phyloP scores from a whole-genome alignment of 2,329 filamentous ascomycete genomes.

The Aspergillus terreus region DNA sequence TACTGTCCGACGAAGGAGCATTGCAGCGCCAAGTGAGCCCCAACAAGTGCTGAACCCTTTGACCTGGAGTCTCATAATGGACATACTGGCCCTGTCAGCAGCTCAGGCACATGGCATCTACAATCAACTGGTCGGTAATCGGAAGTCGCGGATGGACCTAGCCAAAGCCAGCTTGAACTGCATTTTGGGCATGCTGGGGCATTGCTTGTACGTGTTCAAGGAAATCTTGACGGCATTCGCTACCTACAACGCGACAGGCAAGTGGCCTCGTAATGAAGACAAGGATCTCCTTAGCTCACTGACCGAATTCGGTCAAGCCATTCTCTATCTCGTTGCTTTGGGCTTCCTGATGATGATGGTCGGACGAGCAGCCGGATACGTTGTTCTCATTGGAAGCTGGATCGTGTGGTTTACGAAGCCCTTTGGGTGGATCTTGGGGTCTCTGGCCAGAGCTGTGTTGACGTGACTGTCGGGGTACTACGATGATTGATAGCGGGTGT shows the following conservation, averaged over 20 bases:
- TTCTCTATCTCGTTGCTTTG: slow-evolving; percentile 32
- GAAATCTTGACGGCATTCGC: slow-evolving; percentile 23
- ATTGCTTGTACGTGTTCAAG: slow-evolving; percentile 27
- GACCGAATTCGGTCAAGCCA: slow-evolving; percentile 29
- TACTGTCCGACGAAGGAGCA: slow-evolving; percentile 7
- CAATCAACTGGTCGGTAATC: slow-evolving; percentile 19
- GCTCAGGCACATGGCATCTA: slow-evolving; percentile 24
- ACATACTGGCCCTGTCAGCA: slow-evolving; percentile 26
- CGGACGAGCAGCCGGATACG: slow-evolving; percentile 26
- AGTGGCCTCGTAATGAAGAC: slow-evolving; percentile 26
- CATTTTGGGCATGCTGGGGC: slow-evolving; percentile 27
- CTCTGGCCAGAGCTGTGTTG: slow-evolving; percentile 24
- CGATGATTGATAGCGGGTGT: not conserved
- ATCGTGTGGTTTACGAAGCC: slow-evolving; percentile 34
- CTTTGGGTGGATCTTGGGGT: slow-evolving; percentile 29
- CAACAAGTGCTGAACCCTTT: slow-evolving; percentile 13
- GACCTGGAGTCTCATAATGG: slow-evolving; percentile 27
- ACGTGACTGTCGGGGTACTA: slow-evolving; percentile 11
- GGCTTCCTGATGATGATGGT: slow-evolving; percentile 30
- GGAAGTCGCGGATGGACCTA: slow-evolving; percentile 17
- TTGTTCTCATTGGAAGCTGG: slow-evolving; percentile 34
- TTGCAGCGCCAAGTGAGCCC: slow-evolving; percentile 8
- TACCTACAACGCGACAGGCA: slow-evolving; percentile 29
- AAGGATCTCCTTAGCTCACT: slow-evolving; percentile 26
- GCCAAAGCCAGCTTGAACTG: slow-evolving; percentile 19